Conservation (phyloP, 345 rosid species). For the Garcia nutans region DNA sequence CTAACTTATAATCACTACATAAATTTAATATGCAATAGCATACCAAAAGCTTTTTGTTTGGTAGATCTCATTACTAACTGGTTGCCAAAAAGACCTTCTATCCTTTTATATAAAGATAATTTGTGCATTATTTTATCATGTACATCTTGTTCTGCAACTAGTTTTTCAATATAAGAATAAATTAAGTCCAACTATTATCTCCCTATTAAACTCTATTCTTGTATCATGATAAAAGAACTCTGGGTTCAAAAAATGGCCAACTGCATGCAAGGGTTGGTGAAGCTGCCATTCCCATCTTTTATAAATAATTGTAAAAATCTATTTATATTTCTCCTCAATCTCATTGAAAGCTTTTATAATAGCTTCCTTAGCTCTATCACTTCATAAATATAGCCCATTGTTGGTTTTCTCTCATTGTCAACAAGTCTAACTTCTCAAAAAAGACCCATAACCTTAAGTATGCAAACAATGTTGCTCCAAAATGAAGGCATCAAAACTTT, state of each 20-base stretch:
- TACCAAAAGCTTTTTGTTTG: background rate
- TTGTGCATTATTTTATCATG: background rate
- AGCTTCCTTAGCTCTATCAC: background rate
- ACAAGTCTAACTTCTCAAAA: no score
- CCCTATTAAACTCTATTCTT: background rate
- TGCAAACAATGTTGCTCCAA: no score
- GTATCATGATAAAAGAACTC: background rate
- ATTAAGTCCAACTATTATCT: background rate
- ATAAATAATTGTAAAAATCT: background rate
- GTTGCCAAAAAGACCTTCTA: background rate
- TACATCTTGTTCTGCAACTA: background rate
- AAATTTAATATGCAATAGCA: no score
- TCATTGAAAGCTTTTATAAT: background rate
- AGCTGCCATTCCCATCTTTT: background rate
- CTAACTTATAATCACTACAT: no score
- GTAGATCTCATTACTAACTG: background rate
- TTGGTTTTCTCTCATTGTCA: no score
- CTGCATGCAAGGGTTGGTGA: background rate
- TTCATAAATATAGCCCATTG: background rate
- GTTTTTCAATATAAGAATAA: background rate
- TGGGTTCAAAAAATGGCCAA: background rate
- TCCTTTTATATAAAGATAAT: background rate
- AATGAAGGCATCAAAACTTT: no score
- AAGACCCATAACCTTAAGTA: no score
- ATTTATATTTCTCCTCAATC: background rate